Evolutionary conservation across 768 basidiomycete genomes (phyloP), one percentile per base, ranked within the genome.

Genomic region (Suillus plorans): DNA sequence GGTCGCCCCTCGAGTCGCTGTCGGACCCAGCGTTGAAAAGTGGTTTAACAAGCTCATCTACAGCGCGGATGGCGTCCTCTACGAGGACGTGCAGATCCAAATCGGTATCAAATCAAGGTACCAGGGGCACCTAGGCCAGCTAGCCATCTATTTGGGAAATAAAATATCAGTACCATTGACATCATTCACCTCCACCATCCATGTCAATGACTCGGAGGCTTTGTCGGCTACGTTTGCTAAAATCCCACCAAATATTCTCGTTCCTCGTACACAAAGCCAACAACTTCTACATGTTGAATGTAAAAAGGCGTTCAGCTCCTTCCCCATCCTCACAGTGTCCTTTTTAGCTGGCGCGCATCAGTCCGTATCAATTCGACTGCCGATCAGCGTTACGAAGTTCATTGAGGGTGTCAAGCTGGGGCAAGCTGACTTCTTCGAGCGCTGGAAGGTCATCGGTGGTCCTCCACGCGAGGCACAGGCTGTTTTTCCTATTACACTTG

Each of bases 401-500:
- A 85, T 99, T 63, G 97, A 97, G 72, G 92, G 93, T 31, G 96
- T 98, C 68, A 90, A 89, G 71, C 85, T 99, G 41, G 87, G 86
- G 13, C 82, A 85, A 66, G 79, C 85, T 0, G 93, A 97, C 69
- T 99, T 99, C 84, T 99, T 99, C 78, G 96, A 98, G 76, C 83
- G 97, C 60, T 99, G 97, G 97, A 96, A 95, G 76, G 79, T 97
- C 69, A 99, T 99, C 60, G 97, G 97, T 8, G 97, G 97, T 1
- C 83, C 94, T 14, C 97, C 97, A 36, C 86, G 96, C 59, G 97
- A 99, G 79, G 87, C 91, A 34, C 97, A 99, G 74, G 76, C 78
- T 56, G 83, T 99, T 62, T 97, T 97, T 77, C 89, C 94, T 0
- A 89, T 99, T 64, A 74, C 79, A 39, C 79, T 97, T 28, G 87